Evolutionary conservation across 2,329 filamentous ascomycete species (phyloP).

Genomic region (Nigrograna mackinnonii): DNA sequence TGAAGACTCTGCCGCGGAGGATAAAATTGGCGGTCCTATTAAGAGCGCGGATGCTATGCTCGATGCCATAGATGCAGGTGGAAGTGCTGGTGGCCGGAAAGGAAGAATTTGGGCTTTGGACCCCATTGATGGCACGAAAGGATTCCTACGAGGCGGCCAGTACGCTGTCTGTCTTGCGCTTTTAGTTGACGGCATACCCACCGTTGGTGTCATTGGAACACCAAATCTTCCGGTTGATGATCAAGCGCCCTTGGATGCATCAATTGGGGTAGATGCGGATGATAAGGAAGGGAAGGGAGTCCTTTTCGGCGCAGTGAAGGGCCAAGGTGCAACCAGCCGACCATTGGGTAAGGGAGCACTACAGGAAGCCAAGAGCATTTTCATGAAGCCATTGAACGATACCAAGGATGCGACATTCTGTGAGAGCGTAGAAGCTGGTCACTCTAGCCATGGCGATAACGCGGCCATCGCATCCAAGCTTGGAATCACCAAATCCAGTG

Average conservation of each 20-base stretch:
- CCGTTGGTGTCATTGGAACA: conserved; percentile 92
- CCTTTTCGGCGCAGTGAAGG: conserved; percentile 81
- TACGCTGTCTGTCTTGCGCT: conserved; percentile 94
- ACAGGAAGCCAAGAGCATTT: conserved; percentile 64
- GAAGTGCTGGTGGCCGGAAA: conserved; percentile 69
- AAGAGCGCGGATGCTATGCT: conserved; percentile 66
- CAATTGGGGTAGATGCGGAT: conserved; percentile 74
- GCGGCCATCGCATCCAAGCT: conserved; percentile 81
- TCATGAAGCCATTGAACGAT: conserved; percentile 76
- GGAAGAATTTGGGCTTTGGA: conserved; percentile 96
- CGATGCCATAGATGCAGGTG: conserved; percentile 61
- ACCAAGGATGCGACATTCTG: conserved; percentile 88
- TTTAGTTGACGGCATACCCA: conserved; percentile 90
- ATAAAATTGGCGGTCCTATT: conserved; percentile 71
- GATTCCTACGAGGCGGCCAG: conserved; percentile 93
- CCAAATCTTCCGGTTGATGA: conserved; percentile 94
- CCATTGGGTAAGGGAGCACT: conserved; percentile 65
- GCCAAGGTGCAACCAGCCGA: conserved; percentile 79
- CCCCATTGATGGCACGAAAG: conserved; percentile 97
- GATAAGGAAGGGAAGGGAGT: conserved; percentile 80
- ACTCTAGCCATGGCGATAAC: conserved; percentile 88
- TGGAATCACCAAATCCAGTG: conserved; percentile 85
- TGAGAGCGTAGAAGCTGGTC: conserved; percentile 91
- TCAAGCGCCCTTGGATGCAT: conserved; percentile 67
- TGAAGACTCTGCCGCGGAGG: conserved; percentile 66